A percentile compares a stretch with the other conserved stretches of the same genome.
Conservation (phyloP, 768 basidiomycete genomes). For the Pleurotus pulmonarius region DNA sequence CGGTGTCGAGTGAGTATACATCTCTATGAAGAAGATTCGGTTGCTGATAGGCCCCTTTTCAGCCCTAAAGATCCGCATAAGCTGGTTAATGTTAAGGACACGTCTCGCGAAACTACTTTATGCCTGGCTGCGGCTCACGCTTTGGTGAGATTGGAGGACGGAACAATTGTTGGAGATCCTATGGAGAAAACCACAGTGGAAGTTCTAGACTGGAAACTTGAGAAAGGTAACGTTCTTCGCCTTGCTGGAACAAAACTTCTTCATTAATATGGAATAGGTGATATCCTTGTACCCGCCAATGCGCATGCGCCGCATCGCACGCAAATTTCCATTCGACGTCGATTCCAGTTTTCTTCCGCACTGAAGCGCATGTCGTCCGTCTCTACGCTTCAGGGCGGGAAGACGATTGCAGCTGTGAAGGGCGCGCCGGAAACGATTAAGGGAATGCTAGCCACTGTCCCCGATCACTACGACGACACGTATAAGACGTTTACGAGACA, state of each 20-base stretch:
- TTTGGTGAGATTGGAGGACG: conserved; percentile 90
- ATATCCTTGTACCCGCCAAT: conserved; percentile 61
- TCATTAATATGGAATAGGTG: conserved; percentile 43
- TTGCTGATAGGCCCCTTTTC: background rate
- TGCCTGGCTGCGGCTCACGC: conserved; percentile 95
- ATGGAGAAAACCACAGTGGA: conserved; percentile 98
- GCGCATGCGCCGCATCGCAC: conserved; percentile 52
- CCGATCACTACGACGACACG: conserved; percentile 84
- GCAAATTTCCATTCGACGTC: conserved; percentile 70
- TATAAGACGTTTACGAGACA: conserved; percentile 93
- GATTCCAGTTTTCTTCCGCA: conserved; percentile 97
- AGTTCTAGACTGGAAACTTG: conserved; percentile 84
- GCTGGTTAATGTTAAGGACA: conserved; percentile 77
- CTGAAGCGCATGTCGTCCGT: conserved; percentile 98
- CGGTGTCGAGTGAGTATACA: conserved; percentile 75
- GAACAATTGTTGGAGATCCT: conserved; percentile 91
- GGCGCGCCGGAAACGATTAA: conserved; percentile 98
- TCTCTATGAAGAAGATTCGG: no score
- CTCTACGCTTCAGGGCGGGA: conserved; percentile 57
- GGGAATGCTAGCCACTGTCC: conserved; percentile 72
- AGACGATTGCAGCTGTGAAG: conserved; percentile 74
- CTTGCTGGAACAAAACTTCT: background rate
- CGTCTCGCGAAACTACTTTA: conserved; percentile 72
- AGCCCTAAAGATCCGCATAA: conserved; percentile 59
- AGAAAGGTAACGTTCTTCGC: conserved; percentile 43